Evolutionary conservation across 352 stramenopile species (phyloP).

Genomic region (Phytophthora boehmeriae): DNA sequence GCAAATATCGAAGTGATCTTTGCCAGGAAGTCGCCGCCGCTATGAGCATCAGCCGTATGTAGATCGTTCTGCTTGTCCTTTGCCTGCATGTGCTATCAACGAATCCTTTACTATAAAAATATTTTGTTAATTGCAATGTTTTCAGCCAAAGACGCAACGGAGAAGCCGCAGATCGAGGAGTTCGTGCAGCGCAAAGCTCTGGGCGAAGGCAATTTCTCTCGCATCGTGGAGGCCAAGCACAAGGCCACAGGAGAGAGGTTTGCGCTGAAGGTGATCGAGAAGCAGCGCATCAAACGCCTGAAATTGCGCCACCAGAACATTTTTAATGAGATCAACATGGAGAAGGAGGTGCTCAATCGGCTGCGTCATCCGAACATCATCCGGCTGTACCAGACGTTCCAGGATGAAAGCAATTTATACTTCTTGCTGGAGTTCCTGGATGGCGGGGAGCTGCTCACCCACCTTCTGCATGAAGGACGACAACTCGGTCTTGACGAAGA

Average conservation of each 20-base stretch:
- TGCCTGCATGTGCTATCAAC: neutral
- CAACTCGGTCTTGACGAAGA: slow-evolving; percentile 81
- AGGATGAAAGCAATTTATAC: slow-evolving; percentile 95
- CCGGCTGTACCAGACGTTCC: slow-evolving; percentile 95
- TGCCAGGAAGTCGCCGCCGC: neutral
- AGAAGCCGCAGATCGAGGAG: slow-evolving; percentile 80
- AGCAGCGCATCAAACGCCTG: slow-evolving; percentile 86
- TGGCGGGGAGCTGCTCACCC: slow-evolving; percentile 92
- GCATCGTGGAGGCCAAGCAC: slow-evolving; percentile 90
- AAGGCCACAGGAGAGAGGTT: slow-evolving; percentile 92
- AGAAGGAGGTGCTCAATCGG: slow-evolving; percentile 93
- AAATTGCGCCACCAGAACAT: slow-evolving; percentile 96
- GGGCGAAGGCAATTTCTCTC: slow-evolving; percentile 96
- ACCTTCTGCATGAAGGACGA: slow-evolving; percentile 82
- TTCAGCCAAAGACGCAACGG: slow-evolving; percentile 71
- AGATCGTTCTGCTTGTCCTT: neutral
- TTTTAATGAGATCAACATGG: slow-evolving; percentile 99
- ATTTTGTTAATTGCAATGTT: slow-evolving; percentile 8
- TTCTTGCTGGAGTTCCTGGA: slow-evolving; percentile 95
- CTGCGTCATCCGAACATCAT: slow-evolving; percentile 94
- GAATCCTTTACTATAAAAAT: neutral
- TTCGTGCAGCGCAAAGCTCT: slow-evolving; percentile 67
- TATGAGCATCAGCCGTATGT: slow-evolving; percentile 30
- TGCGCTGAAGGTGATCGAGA: slow-evolving; percentile 97
- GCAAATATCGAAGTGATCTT: neutral